Base-by-base conservation (phyloP, 1,284 basidiomycete genomes). In the Pseudozyma pruni region DNA sequence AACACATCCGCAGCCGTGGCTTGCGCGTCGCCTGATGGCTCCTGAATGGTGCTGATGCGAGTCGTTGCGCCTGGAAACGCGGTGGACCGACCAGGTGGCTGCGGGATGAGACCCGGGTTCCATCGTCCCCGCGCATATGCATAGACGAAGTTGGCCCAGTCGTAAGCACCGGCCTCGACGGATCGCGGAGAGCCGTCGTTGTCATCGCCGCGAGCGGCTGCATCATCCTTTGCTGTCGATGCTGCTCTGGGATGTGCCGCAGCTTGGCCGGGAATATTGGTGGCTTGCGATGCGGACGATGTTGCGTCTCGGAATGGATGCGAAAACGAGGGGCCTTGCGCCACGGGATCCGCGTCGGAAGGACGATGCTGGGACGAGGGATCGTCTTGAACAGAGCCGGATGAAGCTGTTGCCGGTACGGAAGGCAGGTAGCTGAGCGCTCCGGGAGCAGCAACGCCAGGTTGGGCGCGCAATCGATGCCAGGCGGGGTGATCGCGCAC, bases 131-230 rank as follows among this genome's bases (percentile, higher is more conserved):
- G 61, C 11, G 74, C 68, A 27, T 80, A 80, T 4, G 78, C 78
- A 41, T 69, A 76, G 17, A 78, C 67, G 33, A 80, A 80, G 41
- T 76, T 80, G 39, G 78, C 76, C 78, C 78, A 80, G 51, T 80
- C 78, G 43, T 78, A 76, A 11, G 59, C 46, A 4, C 70, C 70
- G 19, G 64, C 33, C n/a, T 70, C 67, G 40, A 59, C 40, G n/a
- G 29, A 14, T 23, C 44, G 52, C n/a, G 39, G 31, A 8, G 40
- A 22, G 4, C 6, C 29, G 16, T 32, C 23, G 2, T 16, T 7
- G 16, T 42, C 37, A 19, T 40, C 43, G 33, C 44, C 44, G 20
- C 16, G 19, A 7, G 17, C 20, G 2, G 42, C 8, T 14, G 35
- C 19, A 17, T 7, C 9, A 4, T 51, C 17, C 13, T 45, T 41